These are phyloP conservation scores for Ascochyta viciae-villosae DNA, from an alignment of 2,329 filamentous ascomycete genomes.

Conservation along the genomic window DNA sequence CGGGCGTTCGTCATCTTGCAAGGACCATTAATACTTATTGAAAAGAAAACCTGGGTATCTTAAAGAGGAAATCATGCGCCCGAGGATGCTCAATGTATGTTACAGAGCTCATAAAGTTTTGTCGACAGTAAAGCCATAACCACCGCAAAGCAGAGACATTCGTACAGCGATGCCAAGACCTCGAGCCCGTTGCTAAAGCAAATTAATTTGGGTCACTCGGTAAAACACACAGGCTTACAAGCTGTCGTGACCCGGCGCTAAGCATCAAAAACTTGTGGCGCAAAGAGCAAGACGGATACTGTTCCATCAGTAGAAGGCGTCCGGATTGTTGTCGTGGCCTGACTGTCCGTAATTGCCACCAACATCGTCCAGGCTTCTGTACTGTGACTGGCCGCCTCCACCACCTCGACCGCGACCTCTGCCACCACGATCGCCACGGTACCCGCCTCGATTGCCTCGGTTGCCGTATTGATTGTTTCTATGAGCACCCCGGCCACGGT, in stretches of 20 bases:
- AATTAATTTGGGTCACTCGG: background rate
- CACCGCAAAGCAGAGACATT: background rate
- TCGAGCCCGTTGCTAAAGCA: background rate
- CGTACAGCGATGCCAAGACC: background rate
- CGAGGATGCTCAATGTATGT: conserved; percentile 2
- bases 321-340: conserved; percentile 42
- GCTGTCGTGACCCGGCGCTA: background rate
- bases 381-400: conserved; percentile 45
- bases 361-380: conserved; percentile 55
- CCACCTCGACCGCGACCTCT: conserved; percentile 41
- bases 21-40: background rate
- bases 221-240: background rate
- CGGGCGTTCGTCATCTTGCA: background rate
- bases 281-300: background rate
- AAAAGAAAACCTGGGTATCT: conserved; percentile 13
- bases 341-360: conserved; percentile 37
- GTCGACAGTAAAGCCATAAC: background rate
- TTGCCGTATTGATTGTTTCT: conserved; percentile 42
- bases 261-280: background rate
- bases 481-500: conserved; percentile 40
- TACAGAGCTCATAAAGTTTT: background rate
- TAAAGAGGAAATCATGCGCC: conserved; percentile 4
- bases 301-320: conserved; percentile 39
- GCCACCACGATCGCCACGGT: conserved; percentile 50
- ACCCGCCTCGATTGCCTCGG: conserved; percentile 52